phyloP scores from a whole-genome alignment of 1,139 yeast species.

The Candida sp. region DNA sequence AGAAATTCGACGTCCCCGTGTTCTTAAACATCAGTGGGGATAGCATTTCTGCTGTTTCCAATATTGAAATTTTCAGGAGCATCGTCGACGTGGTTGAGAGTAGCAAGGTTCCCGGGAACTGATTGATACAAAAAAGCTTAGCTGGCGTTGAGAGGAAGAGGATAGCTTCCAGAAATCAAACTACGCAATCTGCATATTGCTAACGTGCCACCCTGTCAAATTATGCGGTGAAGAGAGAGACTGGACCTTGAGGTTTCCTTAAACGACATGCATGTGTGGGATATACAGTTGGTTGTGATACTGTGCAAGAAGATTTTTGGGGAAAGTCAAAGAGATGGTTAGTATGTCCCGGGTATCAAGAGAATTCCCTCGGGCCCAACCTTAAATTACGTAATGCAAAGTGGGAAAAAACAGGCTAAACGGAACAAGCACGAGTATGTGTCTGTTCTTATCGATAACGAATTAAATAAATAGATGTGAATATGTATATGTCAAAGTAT shows the following conservation, averaged over 20 bases:
- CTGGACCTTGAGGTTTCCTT: background rate
- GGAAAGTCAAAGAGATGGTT: background rate
- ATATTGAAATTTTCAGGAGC: conserved; percentile 9
- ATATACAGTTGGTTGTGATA: background rate
- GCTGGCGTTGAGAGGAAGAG: too few relatives aligned
- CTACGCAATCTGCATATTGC: too few relatives aligned
- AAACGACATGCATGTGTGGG: background rate
- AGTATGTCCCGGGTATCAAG: background rate
- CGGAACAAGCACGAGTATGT: background rate
- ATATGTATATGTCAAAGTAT: background rate
- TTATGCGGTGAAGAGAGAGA: background rate
- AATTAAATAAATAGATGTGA: too few relatives aligned
- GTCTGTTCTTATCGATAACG: too few relatives aligned
- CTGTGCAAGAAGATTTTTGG: background rate
- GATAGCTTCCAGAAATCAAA: too few relatives aligned
- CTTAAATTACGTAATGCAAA: background rate
- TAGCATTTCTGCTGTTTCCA: conserved; percentile 3
- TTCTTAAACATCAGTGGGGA: conserved; percentile 18
- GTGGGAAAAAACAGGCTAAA: background rate
- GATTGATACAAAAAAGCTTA: too few relatives aligned
- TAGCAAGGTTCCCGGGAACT: background rate
- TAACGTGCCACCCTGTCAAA: too few relatives aligned
- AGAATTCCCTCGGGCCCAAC: too few relatives aligned
- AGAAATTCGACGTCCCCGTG: conserved; percentile 18
- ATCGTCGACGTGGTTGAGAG: conserved; percentile 6